Conservation (phyloP, 2,329 filamentous ascomycete genomes). For the Penicillium sp. region DNA sequence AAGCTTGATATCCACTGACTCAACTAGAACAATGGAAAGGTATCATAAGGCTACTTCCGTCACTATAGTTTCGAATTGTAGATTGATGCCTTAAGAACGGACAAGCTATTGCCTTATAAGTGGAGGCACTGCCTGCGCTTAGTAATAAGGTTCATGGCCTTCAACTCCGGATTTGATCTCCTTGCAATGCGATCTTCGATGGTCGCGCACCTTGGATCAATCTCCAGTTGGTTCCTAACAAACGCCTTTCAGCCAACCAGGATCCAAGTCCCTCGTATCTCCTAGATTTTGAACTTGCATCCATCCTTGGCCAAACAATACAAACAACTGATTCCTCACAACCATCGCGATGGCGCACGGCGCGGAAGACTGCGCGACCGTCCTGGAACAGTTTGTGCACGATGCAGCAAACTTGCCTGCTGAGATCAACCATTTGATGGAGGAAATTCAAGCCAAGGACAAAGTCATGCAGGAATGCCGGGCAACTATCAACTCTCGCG, state of each 20-base stretch:
- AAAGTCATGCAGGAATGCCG: slow-evolving; percentile 59
- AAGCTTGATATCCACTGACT: too few relatives aligned
- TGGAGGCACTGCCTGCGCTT: not conserved
- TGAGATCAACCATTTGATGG: slow-evolving; percentile 65
- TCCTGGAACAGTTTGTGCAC: slow-evolving; percentile 66
- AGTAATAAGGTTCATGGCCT: not conserved
- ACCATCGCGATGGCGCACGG: slow-evolving; percentile 42
- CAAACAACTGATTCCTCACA: not conserved
- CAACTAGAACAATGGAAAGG: too few relatives aligned
- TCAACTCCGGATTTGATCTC: slow-evolving; percentile 1
- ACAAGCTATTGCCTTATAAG: not conserved
- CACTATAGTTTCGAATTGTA: too few relatives aligned
- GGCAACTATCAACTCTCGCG: slow-evolving; percentile 58
- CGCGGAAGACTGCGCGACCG: slow-evolving; percentile 62
- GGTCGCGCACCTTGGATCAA: not conserved
- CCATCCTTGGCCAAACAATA: too few relatives aligned
- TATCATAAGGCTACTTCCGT: too few relatives aligned
- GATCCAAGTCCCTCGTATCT: not conserved
- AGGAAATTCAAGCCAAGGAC: slow-evolving; percentile 67
- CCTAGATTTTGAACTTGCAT: too few relatives aligned
- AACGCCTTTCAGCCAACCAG: not conserved
- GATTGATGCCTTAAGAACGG: not conserved
- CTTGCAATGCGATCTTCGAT: not conserved
- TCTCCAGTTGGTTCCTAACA: not conserved
- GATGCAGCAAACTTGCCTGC: slow-evolving; percentile 63